Base-by-base conservation (phyloP, 2,329 filamentous ascomycete genomes). In the Aspergillus sp. region DNA sequence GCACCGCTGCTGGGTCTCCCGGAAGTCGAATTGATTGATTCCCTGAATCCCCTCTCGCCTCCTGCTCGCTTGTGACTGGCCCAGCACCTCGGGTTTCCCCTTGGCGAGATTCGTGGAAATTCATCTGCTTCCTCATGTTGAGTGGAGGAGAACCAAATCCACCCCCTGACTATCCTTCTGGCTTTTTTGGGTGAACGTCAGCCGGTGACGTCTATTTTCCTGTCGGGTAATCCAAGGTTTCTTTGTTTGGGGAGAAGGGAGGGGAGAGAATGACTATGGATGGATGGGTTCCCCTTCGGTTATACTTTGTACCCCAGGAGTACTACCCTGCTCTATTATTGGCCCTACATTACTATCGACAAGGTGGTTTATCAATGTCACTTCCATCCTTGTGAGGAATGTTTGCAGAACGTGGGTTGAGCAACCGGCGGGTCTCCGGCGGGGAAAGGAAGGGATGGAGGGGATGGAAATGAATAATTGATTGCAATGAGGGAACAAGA, bases 131-230 rank as follows among this genome's bases (percentile, higher is more conserved):
- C 45, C 8, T 30, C 21, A 36, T 17, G 25, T 25, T 17, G 7
- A 30, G 25, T 28, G 25, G 47, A 30, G 25, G 25, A 50, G 25
- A 28, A 28, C n/a, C n/a, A 17, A 30, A 17, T 9, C n/a, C 47
- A 17, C 47, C 66, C 66, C 69, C 70, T 72, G 69, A 71, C 63
- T 63, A 69, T 71, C 67, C 52, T 21, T 51, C 30, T 57, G 45
- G 50, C 58, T 56, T 59, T 59, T 36, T 60, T 55, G 15, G 61
- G 65, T 38, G 43, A 45, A 65, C 69, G 70, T 71, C 69, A 71
- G 63, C 30, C 55, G 25, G 55, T 45, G 41, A 45, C 41, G 41
- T 45, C 41, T 45, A 45, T 23, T 45, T 21, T 45, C 2, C 41
- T 19, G 41, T 45, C 32, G 32, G 12, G 4, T 36, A 36, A 21